phyloP scores from a whole-genome alignment of 2,329 filamentous ascomycete genomes.

The Aspergillus clavatus region DNA sequence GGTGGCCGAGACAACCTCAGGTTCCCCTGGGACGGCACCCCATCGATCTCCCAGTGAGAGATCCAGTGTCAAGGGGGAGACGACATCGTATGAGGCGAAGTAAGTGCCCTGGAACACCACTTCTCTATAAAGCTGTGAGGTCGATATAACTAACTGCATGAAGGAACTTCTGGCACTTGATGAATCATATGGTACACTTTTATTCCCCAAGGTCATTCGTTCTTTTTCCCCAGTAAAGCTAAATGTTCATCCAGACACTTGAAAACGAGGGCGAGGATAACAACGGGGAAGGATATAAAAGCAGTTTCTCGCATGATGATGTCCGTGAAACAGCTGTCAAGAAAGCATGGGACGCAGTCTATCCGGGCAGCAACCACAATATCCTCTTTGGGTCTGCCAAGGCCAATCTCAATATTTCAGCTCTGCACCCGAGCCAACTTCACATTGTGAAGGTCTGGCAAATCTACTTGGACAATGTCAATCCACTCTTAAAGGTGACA shows the following conservation, averaged over 20 bases:
- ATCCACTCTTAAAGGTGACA: constrained; percentile 63
- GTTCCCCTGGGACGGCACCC: too few relatives aligned
- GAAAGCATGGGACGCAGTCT: not conserved
- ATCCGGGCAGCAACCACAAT: not conserved
- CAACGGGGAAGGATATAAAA: not conserved
- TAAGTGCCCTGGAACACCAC: too few relatives aligned
- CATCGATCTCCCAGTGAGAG: not conserved
- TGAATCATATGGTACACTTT: not conserved
- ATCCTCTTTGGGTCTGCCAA: not conserved
- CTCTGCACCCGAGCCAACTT: constrained; percentile 16
- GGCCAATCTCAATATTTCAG: not conserved
- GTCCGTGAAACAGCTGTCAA: not conserved
- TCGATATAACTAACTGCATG: too few relatives aligned
- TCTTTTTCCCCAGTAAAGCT: too few relatives aligned
- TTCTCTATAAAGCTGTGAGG: too few relatives aligned
- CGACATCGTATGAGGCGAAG: not conserved
- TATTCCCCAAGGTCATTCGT: not conserved
- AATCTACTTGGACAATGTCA: constrained; percentile 63
- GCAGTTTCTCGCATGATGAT: not conserved
- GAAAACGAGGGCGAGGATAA: not conserved
- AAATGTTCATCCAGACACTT: not conserved
- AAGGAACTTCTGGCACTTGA: not conserved
- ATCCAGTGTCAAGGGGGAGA: not conserved
- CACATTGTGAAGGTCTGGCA: constrained; percentile 53
- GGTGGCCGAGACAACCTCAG: too few relatives aligned